A percentile compares a stretch with the other conserved stretches of the same genome.
Evolutionary conservation across 805 yeast species (phyloP).

Genomic region (Ogataea zsoltii): DNA sequence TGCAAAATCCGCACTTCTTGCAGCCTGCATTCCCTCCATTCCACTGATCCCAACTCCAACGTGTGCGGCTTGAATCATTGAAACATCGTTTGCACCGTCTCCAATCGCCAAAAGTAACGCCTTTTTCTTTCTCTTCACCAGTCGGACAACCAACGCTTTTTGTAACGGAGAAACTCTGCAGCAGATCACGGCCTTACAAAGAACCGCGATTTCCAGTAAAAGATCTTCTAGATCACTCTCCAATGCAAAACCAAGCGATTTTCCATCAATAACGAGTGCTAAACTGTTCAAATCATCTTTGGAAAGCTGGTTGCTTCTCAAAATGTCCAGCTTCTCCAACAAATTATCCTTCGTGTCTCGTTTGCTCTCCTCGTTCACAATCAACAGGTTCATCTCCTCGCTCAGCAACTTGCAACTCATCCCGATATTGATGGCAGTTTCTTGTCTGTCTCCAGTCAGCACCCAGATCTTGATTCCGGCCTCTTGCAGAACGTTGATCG

Average conservation of each 20-base stretch:
- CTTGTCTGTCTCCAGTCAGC: conserved; percentile 96
- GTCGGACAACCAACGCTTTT: conserved; percentile 91
- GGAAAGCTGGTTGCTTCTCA: conserved; percentile 64
- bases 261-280: conserved; percentile 93
- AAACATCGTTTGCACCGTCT: conserved; percentile 98
- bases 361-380: conserved; percentile 82
- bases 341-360: conserved; percentile 77
- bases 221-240: conserved; percentile 78
- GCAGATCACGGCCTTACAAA: conserved; percentile 95
- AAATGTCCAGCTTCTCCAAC: conserved; percentile 71
- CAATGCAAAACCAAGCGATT: conserved; percentile 82
- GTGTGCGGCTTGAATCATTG: conserved; percentile 99
- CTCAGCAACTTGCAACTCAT: conserved; percentile 93
- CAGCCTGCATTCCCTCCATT: conserved; percentile 99
- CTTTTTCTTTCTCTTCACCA: conserved; percentile 82
- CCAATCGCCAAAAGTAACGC: conserved; percentile 88
- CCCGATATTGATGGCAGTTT: conserved; percentile 97
- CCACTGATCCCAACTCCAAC: conserved; percentile 99
- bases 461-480: conserved; percentile 99
- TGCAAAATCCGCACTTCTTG: conserved; percentile 95
- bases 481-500: conserved; percentile 89
- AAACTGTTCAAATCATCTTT: conserved; percentile 71
- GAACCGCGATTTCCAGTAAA: conserved; percentile 74
- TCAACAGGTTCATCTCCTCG: conserved; percentile 92
- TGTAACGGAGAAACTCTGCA: conserved; percentile 98